Evolutionary conservation across 2,329 filamentous ascomycete species (phyloP), one percentile per base, ranked within the genome.

Genomic region (Diaporthe destruens): DNA sequence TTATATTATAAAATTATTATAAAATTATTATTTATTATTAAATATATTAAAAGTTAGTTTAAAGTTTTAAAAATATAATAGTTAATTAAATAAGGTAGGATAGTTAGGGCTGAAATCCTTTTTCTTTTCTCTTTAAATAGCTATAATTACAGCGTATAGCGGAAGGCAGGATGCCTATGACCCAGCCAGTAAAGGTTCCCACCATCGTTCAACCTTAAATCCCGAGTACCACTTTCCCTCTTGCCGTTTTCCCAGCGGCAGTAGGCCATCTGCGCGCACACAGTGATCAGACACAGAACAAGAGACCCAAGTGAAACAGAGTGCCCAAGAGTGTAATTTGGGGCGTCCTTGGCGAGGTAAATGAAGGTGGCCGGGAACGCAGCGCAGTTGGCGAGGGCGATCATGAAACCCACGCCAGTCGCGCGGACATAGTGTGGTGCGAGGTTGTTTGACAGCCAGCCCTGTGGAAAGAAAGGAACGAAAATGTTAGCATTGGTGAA

Each of bases 321-420:
- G 75, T 85, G 82, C 2, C 83, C 84, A 0, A 81, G 80, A 7
- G 75, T 77, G 69, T 84, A 85, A 18, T 80, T 74, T 2, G 83
- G 82, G 20, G 80, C 81, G 76, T 86, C 84, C 71, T 80, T 75
- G n/a, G 78, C 76, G 5, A 86, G 78, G 74, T 85, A 85, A 25
- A 83, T 83, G 70, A 85, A 85, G 0, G 84, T 83, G 2, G 82
- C 84, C 11, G 85, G 80, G 69, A 86, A 86, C 11, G 84, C 83
- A 11, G 82, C 80, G 74, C 81, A 82, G 71, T 84, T 84, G 12
- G 82, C 82, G 51, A 85, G 75, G 6, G 81, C 81, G 44, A 85
- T 82, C 61, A 84, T 80, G 53, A 83, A 79, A 0, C 83, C 83
- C 0, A 83, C 78, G 7, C 83, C 82, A 0, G 82, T 84, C 3